phyloP scores from a whole-genome alignment of 2,329 filamentous ascomycete species.

The Sporothrix sp. region DNA sequence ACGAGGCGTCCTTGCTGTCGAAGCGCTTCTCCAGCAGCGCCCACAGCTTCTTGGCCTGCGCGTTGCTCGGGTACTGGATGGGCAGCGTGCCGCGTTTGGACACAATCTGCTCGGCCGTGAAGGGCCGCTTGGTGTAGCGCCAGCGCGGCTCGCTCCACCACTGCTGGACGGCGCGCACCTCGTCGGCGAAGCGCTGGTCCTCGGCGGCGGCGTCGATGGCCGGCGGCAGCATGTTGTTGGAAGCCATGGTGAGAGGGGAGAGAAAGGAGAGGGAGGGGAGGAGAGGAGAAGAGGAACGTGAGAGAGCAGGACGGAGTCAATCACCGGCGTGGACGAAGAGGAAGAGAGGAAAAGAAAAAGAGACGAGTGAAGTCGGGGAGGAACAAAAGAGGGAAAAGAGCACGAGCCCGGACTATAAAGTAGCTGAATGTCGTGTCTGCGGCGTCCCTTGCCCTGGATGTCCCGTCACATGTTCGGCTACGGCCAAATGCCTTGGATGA shows the following conservation, averaged over 20 bases:
- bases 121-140: conserved; percentile 84
- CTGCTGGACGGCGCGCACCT: conserved; percentile 79
- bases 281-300: not conserved
- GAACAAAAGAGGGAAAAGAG: not conserved
- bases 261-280: not conserved
- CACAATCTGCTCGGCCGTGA: conserved; percentile 94
- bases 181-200: conserved; percentile 62
- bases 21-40: conserved; percentile 77
- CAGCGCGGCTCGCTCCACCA: conserved; percentile 94
- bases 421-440: conserved; percentile 2
- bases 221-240: conserved; percentile 52
- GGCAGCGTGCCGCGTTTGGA: conserved; percentile 86
- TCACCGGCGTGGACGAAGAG: not conserved
- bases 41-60: conserved; percentile 91
- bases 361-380: not conserved
- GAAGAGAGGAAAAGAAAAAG: not conserved
- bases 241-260: conserved; percentile 37
- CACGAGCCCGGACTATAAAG: conserved; percentile 9
- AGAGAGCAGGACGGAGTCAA: not conserved
- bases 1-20: conserved; percentile 68
- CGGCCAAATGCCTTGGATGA: not conserved
- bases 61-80: conserved; percentile 85
- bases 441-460: not conserved
- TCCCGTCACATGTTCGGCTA: conserved; percentile 19
- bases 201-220: conserved; percentile 47